Percentiles rank a stretch among this genome's conserved stretches.
Conservation (phyloP, 371 early-diverging fungal species). For the Apophysomyces ossiformis region DNA sequence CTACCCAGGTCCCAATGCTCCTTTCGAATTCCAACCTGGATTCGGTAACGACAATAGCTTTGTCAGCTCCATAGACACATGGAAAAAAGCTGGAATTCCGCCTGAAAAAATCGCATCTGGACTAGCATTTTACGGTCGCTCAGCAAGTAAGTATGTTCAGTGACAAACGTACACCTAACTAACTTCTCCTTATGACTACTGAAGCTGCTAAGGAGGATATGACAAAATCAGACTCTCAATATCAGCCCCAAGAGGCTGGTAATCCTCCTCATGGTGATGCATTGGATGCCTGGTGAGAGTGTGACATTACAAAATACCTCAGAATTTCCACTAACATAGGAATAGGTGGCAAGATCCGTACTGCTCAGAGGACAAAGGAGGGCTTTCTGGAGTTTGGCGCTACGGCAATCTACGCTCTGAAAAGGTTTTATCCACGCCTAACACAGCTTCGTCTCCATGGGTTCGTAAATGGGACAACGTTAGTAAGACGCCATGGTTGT, state of each 20-base stretch:
- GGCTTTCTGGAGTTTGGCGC: conserved; percentile 55
- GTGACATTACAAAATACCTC: conserved; percentile 17
- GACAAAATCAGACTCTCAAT: conserved; percentile 29
- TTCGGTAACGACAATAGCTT: conserved; percentile 36
- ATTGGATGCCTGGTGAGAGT: conserved; percentile 25
- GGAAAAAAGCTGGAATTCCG: conserved; percentile 64
- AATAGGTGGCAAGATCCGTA: conserved; percentile 23
- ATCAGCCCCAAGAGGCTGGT: conserved; percentile 34
- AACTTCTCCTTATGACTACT: not conserved
- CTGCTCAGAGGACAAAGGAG: conserved; percentile 31
- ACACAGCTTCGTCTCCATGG: conserved; percentile 56
- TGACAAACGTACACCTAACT: not conserved
- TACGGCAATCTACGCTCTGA: conserved; percentile 57
- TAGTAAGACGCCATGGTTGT: conserved; percentile 64
- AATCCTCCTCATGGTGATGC: conserved; percentile 41
- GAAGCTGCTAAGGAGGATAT: conserved; percentile 38
- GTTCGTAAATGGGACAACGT: conserved; percentile 53
- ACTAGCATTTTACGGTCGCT: conserved; percentile 69
- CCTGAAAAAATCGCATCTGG: conserved; percentile 64
- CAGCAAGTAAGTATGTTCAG: conserved; percentile 33
- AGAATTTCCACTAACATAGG: not conserved
- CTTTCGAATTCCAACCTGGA: conserved; percentile 39
- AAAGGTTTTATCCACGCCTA: conserved; percentile 49
- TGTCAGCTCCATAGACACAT: conserved; percentile 51
- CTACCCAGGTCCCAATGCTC: conserved; percentile 56